Percentiles rank a stretch among this genome's conserved stretches.
phyloP scores from a whole-genome alignment of 306 rosid species.

The Quercus cerris region DNA sequence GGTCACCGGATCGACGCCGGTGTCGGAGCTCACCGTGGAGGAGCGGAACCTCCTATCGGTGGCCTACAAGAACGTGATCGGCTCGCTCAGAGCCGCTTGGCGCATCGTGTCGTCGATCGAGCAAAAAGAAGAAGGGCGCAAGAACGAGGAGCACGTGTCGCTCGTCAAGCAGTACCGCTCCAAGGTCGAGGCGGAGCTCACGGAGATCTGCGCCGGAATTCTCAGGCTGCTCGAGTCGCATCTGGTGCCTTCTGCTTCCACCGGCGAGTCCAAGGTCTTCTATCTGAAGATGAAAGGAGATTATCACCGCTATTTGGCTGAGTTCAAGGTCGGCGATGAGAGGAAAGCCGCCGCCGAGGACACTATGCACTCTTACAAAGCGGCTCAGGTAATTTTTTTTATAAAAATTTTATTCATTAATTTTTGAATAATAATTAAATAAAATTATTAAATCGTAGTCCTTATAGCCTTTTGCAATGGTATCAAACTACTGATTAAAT shows the following conservation, averaged over 20 bases:
- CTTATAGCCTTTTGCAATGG: no score
- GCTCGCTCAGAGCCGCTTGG: constrained; percentile 77
- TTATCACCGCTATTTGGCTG: constrained; percentile 71
- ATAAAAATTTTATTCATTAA: no score
- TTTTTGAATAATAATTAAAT: no score
- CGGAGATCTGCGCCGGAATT: constrained; percentile 53
- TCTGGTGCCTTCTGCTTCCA: constrained; percentile 51
- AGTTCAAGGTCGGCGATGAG: constrained; percentile 63
- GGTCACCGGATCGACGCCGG: constrained; percentile 48
- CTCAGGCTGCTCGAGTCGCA: constrained; percentile 47
- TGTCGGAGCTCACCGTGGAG: constrained; percentile 62
- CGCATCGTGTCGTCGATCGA: constrained; percentile 74
- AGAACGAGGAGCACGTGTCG: constrained; percentile 69
- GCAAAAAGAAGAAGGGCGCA: constrained; percentile 67
- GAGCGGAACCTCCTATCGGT: constrained; percentile 73
- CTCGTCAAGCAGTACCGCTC: constrained; percentile 67
- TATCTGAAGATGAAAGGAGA: constrained; percentile 81
- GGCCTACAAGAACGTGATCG: constrained; percentile 74
- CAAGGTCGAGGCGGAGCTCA: constrained; percentile 58
- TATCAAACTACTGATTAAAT: no score
- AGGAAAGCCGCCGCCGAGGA: constrained; percentile 70
- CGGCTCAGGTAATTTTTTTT: constrained; percentile 55
- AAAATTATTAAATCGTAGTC: no score
- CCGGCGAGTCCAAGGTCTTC: constrained; percentile 67
- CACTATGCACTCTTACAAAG: constrained; percentile 71